A percentile compares a stretch with the other conserved stretches of the same genome.
These are phyloP conservation scores for Geoglossum glabrum DNA, from an alignment of 495 filamentous ascomycete species.

Conservation along the genomic window DNA sequence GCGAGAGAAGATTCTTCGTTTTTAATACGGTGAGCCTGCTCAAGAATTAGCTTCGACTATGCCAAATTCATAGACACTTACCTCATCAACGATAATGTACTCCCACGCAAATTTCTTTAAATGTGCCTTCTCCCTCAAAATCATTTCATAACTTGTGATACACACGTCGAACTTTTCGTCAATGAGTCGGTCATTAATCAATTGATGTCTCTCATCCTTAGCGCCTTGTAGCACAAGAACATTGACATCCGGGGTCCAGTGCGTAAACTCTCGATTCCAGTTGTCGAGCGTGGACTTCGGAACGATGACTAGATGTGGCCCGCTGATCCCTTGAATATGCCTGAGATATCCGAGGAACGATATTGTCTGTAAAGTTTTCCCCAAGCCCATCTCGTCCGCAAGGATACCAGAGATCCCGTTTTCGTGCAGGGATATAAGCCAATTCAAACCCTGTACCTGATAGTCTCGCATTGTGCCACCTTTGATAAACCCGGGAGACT, in stretches of 20 bases:
- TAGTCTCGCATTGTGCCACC: slow-evolving; percentile 84
- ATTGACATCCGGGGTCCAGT: slow-evolving; percentile 90
- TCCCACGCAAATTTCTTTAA: slow-evolving; percentile 98
- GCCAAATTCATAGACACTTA: background rate
- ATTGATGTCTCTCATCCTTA: slow-evolving; percentile 73
- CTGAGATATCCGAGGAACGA: slow-evolving; percentile 88
- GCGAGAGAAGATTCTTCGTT: slow-evolving; percentile 96
- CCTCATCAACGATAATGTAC: slow-evolving; percentile 97
- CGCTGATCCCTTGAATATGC: slow-evolving; percentile 66
- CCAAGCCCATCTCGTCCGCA: slow-evolving; percentile 93
- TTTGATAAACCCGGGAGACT: slow-evolving; percentile 78
- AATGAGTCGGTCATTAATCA: slow-evolving; percentile 79
- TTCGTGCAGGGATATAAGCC: slow-evolving; percentile 95
- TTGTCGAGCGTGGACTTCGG: slow-evolving; percentile 98
- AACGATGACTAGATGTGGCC: slow-evolving; percentile 85
- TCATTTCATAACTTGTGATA: slow-evolving; percentile 94
- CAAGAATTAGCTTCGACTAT: background rate
- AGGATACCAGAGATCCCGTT: slow-evolving; percentile 97
- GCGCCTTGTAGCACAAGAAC: slow-evolving; percentile 87
- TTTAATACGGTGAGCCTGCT: slow-evolving; percentile 80
- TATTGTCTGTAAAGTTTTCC: slow-evolving; percentile 83
- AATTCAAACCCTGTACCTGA: slow-evolving; percentile 84
- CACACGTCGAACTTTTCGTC: slow-evolving; percentile 88
- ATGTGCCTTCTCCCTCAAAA: slow-evolving; percentile 84
- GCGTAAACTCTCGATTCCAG: slow-evolving; percentile 86